Conservation (phyloP, 768 basidiomycete species). For the Suillus sp. region DNA sequence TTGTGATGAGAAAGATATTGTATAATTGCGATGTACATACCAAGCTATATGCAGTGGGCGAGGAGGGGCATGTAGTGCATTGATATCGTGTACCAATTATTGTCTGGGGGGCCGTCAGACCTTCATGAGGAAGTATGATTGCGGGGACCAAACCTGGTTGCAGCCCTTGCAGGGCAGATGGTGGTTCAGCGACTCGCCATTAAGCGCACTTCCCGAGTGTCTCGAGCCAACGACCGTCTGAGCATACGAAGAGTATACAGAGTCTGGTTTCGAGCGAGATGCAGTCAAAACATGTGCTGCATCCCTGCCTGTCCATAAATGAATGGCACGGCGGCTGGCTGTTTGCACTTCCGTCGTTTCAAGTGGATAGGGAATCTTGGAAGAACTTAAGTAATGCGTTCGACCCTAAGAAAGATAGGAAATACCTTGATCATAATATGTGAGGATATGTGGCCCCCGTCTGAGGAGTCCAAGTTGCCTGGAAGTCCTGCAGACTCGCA, state of each 20-base stretch:
- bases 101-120: slow-evolving; percentile 41
- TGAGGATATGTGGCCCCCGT: slow-evolving; percentile 78
- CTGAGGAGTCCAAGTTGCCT: slow-evolving; percentile 75
- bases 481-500: slow-evolving; percentile 87
- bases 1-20: slow-evolving; percentile 3
- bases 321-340: slow-evolving; percentile 72
- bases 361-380: slow-evolving; percentile 84
- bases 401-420: background rate
- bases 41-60: slow-evolving; percentile 68
- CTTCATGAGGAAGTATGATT: background rate
- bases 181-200: slow-evolving; percentile 49
- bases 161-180: slow-evolving; percentile 64
- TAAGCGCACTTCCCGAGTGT: slow-evolving; percentile 34
- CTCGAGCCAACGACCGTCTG: slow-evolving; percentile 65
- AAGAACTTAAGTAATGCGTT: slow-evolving; percentile 13
- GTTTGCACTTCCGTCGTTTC: slow-evolving; percentile 71
- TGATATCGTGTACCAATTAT: slow-evolving; percentile 85
- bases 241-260: slow-evolving; percentile 64
- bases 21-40: slow-evolving; percentile 41
- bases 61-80: slow-evolving; percentile 86
- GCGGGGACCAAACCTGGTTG: slow-evolving; percentile 46
- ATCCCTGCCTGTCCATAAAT: slow-evolving; percentile 78
- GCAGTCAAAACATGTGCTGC: slow-evolving; percentile 58
- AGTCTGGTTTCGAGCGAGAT: slow-evolving; percentile 52
- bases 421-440: slow-evolving; percentile 94